Evolutionary conservation across 768 basidiomycete species (phyloP), one percentile per base, ranked within the genome.

Genomic region (Mycena sanguinolenta): DNA sequence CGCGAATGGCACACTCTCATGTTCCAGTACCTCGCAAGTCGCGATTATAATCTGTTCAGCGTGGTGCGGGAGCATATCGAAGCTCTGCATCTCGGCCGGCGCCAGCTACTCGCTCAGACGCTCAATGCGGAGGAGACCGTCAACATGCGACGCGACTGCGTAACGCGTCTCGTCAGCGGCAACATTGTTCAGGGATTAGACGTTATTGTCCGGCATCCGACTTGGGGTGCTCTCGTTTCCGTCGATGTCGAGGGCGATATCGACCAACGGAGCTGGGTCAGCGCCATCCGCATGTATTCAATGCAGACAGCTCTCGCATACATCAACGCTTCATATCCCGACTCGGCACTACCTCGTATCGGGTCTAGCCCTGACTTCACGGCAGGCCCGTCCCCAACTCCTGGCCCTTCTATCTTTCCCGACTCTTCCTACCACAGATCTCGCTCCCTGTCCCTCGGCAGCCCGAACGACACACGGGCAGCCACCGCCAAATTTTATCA

Each of bases 1-100:
- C 91, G 97, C 44, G 97, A 99, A 88, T 99, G 97, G 96, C 93
- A 97, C 76, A 89, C 89, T 39, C 84, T 96, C 60, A 92, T 98
- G 88, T 96, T 95, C 77, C 92, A 92, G 71, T 96, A 98, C 79
- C 91, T 99, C 49, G 92, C 93, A 12, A 87, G 90, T 53, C 89
- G 96, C 63, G 94, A 98, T 75, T 99, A 99, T 83, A 88, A 89
- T 49, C 89, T 96, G 23, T 99, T 99, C 81, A 89, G 92, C 69
- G 85, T 89, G 10, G 95, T 99, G 63, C 90, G 90, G 67, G 92
- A 92, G 61, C 95, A 97, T 75, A 94, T 99, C 70, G 95, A 97
- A 78, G 91, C 91, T 7, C 86, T 99, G 6, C 96, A 98, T 77
- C 88, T 95, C 27, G 96, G 95, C n/a, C 88, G 97, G 60, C 86